phyloP scores from a whole-genome alignment of 1,284 basidiomycete genomes.

The Trichosporon coremiiforme region DNA sequence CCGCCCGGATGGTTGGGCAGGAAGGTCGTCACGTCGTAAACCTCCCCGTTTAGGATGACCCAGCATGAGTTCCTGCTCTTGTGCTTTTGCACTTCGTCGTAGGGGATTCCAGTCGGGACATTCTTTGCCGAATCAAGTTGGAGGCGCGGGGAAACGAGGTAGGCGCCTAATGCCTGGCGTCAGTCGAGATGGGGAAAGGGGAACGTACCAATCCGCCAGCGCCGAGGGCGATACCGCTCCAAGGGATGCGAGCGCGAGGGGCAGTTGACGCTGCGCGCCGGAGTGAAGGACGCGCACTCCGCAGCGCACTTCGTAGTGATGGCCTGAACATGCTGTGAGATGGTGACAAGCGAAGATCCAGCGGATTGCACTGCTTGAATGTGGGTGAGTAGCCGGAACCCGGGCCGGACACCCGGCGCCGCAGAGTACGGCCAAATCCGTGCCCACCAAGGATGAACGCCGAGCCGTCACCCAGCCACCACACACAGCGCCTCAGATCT shows the following conservation, averaged over 20 bases:
- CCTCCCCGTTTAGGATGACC: conserved; percentile 69
- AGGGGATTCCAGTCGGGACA: conserved; percentile 34
- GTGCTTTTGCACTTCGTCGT: conserved; percentile 62
- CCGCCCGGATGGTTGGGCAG: conserved; percentile 65
- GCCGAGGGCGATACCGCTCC: neutral
- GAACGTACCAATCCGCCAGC: neutral
- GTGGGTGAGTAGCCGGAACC: neutral
- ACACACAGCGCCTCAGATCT: no score
- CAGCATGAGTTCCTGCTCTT: conserved; percentile 65
- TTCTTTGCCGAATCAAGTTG: neutral
- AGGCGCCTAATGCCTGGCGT: conserved; percentile 21
- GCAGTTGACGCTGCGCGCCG: neutral
- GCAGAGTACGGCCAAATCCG: neutral
- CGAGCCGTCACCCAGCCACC: neutral
- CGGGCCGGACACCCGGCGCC: neutral
- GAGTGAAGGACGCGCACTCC: neutral
- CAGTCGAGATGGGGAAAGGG: neutral
- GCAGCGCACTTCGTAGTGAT: neutral
- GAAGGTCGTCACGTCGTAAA: conserved; percentile 73
- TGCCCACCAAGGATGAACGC: neutral
- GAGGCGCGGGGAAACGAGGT: neutral
- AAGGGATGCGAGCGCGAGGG: neutral
- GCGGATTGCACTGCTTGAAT: no score
- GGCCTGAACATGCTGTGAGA: neutral
- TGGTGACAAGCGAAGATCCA: no score